These are phyloP conservation scores for Monosporozyma yasuniensis DNA, from an alignment of 805 yeast genomes.

Conservation along the genomic window DNA sequence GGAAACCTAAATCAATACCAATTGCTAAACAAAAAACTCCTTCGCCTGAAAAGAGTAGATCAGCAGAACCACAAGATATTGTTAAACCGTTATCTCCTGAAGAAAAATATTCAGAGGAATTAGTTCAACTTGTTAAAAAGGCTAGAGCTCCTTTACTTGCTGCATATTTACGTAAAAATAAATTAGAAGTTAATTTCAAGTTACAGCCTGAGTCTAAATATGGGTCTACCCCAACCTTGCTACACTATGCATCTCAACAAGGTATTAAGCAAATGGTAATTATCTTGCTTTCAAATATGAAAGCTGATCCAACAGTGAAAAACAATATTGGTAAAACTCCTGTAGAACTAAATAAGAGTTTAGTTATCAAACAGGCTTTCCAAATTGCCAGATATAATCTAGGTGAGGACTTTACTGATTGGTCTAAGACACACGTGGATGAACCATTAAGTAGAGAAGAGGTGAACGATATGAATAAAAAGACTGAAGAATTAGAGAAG, in stretches of 20 bases:
- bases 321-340: constrained; percentile 56
- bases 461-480: constrained; percentile 37
- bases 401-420: constrained; percentile 63
- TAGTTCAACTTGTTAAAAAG: constrained; percentile 53
- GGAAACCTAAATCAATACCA: constrained; percentile 43
- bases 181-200: constrained; percentile 42
- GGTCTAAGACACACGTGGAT: constrained; percentile 62
- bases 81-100: constrained; percentile 20
- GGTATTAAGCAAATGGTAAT: constrained; percentile 59
- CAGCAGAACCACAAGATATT: constrained; percentile 8
- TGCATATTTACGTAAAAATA: constrained; percentile 50
- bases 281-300: constrained; percentile 50
- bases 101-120: constrained; percentile 49
- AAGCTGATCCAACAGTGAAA: constrained; percentile 56
- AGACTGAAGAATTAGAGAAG: constrained; percentile 33
- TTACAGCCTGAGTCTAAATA: constrained; percentile 50
- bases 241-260: constrained; percentile 69
- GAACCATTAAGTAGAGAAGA: constrained; percentile 48
- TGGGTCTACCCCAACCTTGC: constrained; percentile 54
- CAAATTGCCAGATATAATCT: constrained; percentile 57
- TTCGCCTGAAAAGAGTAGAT: constrained; percentile 3
- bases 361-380: constrained; percentile 44
- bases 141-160: constrained; percentile 70
- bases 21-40: constrained; percentile 16
- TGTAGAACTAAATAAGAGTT: constrained; percentile 50